Conservation (phyloP, 768 basidiomycete genomes). For the Suillus fuscotomentosus region DNA sequence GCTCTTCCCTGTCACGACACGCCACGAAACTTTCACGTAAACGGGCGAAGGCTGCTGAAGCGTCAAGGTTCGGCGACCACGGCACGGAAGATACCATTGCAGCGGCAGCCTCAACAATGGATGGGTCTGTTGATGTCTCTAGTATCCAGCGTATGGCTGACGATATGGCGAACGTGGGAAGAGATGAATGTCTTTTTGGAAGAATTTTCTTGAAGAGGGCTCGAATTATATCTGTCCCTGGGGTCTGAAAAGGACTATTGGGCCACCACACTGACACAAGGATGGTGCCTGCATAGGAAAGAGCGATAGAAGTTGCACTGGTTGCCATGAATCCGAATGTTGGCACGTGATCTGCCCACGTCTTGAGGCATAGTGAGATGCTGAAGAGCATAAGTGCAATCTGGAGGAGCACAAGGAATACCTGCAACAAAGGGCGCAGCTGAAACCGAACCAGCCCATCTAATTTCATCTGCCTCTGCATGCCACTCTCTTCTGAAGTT, state of each 20-base stretch:
- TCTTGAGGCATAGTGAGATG: conserved; percentile 8
- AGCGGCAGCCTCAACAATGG: neutral
- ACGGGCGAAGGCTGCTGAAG: neutral
- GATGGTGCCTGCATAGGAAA: too few species aligned
- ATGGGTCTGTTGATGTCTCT: neutral
- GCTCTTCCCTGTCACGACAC: neutral
- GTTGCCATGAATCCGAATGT: too few species aligned
- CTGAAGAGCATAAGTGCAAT: conserved; percentile 19
- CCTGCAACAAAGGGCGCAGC: conserved; percentile 10
- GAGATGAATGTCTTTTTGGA: too few species aligned
- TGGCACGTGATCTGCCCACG: too few species aligned
- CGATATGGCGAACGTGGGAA: too few species aligned
- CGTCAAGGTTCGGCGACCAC: neutral
- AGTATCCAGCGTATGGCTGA: neutral
- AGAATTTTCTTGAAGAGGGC: too few species aligned
- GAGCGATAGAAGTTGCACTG: too few species aligned
- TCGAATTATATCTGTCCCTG: too few species aligned
- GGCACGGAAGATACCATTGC: neutral
- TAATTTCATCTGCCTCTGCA: conserved; percentile 12
- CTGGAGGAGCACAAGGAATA: conserved; percentile 17
- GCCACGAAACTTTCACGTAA: neutral
- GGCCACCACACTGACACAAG: too few species aligned
- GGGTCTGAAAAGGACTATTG: too few species aligned
- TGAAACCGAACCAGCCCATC: conserved; percentile 7
- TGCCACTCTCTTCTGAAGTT: too few species aligned